Evolutionary conservation across 176 grass and related monocot species (phyloP).

Genomic region (Phoenix dactylifera): DNA sequence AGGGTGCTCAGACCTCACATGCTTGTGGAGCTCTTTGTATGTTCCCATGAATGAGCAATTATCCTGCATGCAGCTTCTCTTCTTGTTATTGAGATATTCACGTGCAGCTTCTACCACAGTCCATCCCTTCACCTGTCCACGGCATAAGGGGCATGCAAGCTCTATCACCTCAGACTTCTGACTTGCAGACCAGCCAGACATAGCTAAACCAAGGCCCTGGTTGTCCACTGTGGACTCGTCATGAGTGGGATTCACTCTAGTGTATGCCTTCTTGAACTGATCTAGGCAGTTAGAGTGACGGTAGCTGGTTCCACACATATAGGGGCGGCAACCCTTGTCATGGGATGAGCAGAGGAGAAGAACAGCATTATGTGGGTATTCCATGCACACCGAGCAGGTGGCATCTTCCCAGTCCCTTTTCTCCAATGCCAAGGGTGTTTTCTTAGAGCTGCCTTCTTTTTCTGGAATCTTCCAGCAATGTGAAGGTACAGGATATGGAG

Average conservation of each 20-base stretch:
- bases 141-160: constrained; percentile 71
- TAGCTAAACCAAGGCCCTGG: too few relatives aligned
- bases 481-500: constrained; percentile 16
- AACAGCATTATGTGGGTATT: constrained; percentile 70
- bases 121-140: constrained; percentile 75
- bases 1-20: constrained; percentile 46
- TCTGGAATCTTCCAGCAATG: constrained; percentile 15
- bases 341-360: constrained; percentile 87
- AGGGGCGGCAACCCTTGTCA: constrained; percentile 73
- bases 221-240: background rate
- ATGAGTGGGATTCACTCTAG: constrained; percentile 19
- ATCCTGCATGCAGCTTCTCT: constrained; percentile 53
- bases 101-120: constrained; percentile 59
- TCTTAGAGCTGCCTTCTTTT: constrained; percentile 29
- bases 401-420: constrained; percentile 62
- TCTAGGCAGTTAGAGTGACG: constrained; percentile 80
- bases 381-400: constrained; percentile 79
- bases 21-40: constrained; percentile 58
- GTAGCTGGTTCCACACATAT: constrained; percentile 74
- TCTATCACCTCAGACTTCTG: constrained; percentile 32
- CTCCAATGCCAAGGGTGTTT: constrained; percentile 22
- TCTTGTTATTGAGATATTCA: constrained; percentile 61
- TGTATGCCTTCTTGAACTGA: constrained; percentile 64
- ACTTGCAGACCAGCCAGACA: constrained; percentile 9
- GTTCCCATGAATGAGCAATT: constrained; percentile 51